Base-by-base conservation (phyloP, 1,139 yeast genomes). In the Candida neerlandica region DNA sequence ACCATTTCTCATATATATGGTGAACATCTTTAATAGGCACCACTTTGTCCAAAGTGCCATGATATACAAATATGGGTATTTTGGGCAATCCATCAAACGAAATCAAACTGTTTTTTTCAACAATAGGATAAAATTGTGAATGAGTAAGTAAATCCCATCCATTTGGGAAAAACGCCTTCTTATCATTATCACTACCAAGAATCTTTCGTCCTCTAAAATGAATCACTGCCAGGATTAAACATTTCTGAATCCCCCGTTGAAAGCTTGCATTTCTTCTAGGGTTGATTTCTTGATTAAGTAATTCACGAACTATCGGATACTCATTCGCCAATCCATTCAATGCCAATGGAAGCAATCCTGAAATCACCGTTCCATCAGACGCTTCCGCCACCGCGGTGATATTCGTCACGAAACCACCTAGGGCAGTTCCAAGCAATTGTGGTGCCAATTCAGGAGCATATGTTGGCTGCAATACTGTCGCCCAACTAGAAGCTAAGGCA, bases 21-120 rank as follows among this genome's bases (percentile, higher is more conserved):
- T 55, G 56, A 1, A 67, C 60, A 38, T 61, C 62, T 19, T 45
- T 49, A 38, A 57, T 61, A 1, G 75, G 74, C 23, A 69, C 67
- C 46, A 71, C 58, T 5, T 53, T 55, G 51, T 71, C 77, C 4
- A 60, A 48, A 30, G 50, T 45, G 1, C 73, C 72, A 48, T 71
- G 76, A 56, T 63, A 71, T 10, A 70, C 56, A 45, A 71, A 70
- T 1, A 72, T 44, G 1, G 76, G 77, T 14, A 70, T 60, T 39
- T 67, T 55, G 1, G 77, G 77, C 26, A 55, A 57, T 10, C 38
- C 32, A 32, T 49, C 39, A 27, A 51, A 47, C 10, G 46, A 43
- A 10, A 47, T 65, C 19, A 66, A 53, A 3, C 70, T 65, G 44
- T 65, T 64, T 2, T 63, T 58, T 16, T 47, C 45, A 7, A 67